phyloP scores from a whole-genome alignment of 805 yeast genomes.

The Kurtzmaniella fragi region DNA sequence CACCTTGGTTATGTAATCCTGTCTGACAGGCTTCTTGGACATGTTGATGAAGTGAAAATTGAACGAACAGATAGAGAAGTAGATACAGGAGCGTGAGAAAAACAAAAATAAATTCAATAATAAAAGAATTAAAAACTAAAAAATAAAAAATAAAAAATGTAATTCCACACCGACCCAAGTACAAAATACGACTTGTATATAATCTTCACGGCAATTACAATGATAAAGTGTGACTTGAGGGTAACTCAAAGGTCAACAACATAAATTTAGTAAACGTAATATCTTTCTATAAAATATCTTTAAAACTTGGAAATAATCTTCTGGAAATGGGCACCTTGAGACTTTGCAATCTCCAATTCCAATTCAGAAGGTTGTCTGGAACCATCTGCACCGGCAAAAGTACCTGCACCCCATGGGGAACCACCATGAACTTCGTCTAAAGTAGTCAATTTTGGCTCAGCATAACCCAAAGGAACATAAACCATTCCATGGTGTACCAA shows the following conservation, averaged over 20 bases:
- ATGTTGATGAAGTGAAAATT: conserved; percentile 9
- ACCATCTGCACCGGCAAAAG: conserved; percentile 72
- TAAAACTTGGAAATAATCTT: conserved; percentile 33
- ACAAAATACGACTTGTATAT: no score
- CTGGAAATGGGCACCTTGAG: conserved; percentile 67
- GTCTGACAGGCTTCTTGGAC: conserved; percentile 45
- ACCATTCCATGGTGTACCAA: conserved; percentile 74
- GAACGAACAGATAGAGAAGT: not conserved
- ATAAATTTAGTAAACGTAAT: no score
- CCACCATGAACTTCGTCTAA: conserved; percentile 73
- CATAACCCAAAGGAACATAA: conserved; percentile 74
- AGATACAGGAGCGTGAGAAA: not conserved
- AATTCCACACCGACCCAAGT: no score
- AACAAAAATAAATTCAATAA: no score
- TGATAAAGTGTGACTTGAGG: no score
- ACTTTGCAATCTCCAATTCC: conserved; percentile 58
- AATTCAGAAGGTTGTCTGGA: conserved; percentile 60
- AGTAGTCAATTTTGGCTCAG: conserved; percentile 46
- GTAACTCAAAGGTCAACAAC: no score
- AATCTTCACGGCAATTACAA: no score
- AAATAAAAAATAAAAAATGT: no score
- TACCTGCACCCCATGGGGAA: conserved; percentile 85
- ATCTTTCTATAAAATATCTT: no score
- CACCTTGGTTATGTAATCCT: conserved; percentile 75
- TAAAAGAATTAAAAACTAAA: no score